Conservation (phyloP, 176 grass and related monocot species). For the Oryza coarctata region DNA sequence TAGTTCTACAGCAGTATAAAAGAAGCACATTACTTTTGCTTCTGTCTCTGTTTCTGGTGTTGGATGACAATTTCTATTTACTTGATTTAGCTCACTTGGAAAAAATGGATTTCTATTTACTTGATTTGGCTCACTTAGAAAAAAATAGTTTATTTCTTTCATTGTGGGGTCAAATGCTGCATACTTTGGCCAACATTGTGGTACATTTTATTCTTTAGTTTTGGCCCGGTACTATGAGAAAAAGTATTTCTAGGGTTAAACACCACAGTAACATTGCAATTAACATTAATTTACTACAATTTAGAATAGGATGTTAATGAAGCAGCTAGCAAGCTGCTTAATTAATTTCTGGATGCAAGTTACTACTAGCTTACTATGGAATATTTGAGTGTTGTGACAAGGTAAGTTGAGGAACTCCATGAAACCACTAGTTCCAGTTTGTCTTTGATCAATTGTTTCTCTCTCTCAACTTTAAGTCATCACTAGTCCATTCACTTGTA, state of each 20-base stretch:
- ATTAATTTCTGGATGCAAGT: too few relatives aligned
- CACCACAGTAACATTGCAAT: not conserved
- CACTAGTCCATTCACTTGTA: not conserved
- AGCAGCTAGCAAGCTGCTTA: too few relatives aligned
- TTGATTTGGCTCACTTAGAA: conserved; percentile 11
- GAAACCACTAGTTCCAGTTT: conserved; percentile 18
- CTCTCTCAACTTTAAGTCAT: not conserved
- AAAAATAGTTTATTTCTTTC: not conserved
- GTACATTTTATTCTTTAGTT: not conserved
- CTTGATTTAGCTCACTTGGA: conserved; percentile 9
- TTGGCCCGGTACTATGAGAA: not conserved
- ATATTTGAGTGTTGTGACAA: not conserved
- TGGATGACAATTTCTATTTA: not conserved
- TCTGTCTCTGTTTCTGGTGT: conserved; percentile 25
- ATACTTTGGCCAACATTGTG: conserved; percentile 7
- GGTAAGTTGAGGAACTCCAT: conserved; percentile 1
- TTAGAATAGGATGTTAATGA: too few relatives aligned
- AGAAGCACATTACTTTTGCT: conserved; percentile 14
- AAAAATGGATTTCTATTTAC: not conserved
- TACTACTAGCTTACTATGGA: too few relatives aligned
- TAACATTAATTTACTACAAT: not conserved
- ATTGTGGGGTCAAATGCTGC: not conserved
- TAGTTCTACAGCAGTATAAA: conserved; percentile 25
- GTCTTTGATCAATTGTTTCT: not conserved
- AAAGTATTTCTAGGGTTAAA: not conserved